Base-by-base conservation (phyloP, 768 basidiomycete species). In the Flagelloscypha sp. region DNA sequence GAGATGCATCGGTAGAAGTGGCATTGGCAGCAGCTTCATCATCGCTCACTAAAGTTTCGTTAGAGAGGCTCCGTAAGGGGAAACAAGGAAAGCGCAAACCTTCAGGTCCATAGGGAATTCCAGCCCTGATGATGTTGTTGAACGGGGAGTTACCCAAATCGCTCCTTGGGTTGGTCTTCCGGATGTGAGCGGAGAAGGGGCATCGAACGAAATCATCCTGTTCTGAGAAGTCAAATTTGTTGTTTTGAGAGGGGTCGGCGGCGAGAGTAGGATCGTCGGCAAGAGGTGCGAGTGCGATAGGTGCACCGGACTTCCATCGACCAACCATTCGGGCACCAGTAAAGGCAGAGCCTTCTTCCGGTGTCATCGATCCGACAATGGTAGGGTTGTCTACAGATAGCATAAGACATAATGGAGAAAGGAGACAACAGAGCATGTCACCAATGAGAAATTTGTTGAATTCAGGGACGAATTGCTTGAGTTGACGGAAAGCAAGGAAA, bases 381-480 rank as follows among this genome's bases (percentile, higher is more conserved):
- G 11, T 48, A n/a, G 44, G 27, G 12, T 41, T 36, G 16, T 40
- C 20, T 36, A 51, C 4, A 54, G 42, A 38, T 51, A n/a, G n/a
- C n/a, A n/a, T n/a, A n/a, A n/a, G n/a, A n/a, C n/a, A n/a, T n/a
- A n/a, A n/a, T n/a, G n/a, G n/a, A n/a, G n/a, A n/a, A n/a, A n/a
- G n/a, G n/a, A n/a, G n/a, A n/a, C n/a, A n/a, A n/a, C 49, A 19
- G 41, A 31, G 24, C 33, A 30, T 27, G n/a, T n/a, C n/a, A 4
- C 32, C 18, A 5, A 35, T 24, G 33, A 72, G 49, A 56, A 68
- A 72, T 6, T 62, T 45, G 49, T 70, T 48, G 51, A 72, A 74
- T 38, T 74, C 70, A 3, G 67, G 70, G 5, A 73, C 67, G 13
- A 56, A 52, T 47, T 74, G 72, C 54, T 66, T 57, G 12, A 75